These are phyloP conservation scores for Neopestalotiopsis sp. DNA, from an alignment of 2,329 filamentous ascomycete species.

Conservation along the genomic window DNA sequence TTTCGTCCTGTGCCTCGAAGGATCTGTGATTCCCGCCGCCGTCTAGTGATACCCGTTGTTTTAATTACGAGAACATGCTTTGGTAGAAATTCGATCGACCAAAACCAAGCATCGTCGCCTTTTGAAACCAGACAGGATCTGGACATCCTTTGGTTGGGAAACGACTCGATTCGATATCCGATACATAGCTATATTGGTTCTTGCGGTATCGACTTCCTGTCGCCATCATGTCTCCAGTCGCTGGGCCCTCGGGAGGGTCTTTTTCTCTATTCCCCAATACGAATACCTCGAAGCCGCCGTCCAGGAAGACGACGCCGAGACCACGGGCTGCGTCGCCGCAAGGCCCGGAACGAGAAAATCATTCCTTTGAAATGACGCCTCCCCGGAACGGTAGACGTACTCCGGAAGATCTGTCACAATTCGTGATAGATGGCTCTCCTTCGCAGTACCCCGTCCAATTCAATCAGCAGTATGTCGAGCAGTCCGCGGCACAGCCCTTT, in stretches of 20 bases:
- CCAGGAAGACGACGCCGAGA: slow-evolving; percentile 48
- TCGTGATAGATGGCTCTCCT: slow-evolving; percentile 37
- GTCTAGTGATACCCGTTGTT: background rate
- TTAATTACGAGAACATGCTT: slow-evolving; percentile 14
- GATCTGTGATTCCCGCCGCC: slow-evolving; percentile 9
- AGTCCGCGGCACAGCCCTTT: slow-evolving; percentile 45
- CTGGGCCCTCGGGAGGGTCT: slow-evolving; percentile 40
- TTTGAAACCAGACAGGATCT: background rate
- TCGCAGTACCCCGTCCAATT: slow-evolving; percentile 27
- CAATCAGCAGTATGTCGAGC: slow-evolving; percentile 31
- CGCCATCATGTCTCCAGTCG: slow-evolving; percentile 14
- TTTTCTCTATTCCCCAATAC: slow-evolving; percentile 65
- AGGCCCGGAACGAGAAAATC: slow-evolving; percentile 29
- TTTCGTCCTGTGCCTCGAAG: background rate
- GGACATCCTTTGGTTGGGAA: background rate
- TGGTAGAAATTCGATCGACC: slow-evolving; percentile 23
- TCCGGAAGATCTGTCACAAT: slow-evolving; percentile 34
- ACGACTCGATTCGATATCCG: background rate
- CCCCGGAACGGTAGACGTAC: slow-evolving; percentile 33
- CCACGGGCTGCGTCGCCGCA: slow-evolving; percentile 34
- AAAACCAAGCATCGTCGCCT: slow-evolving; percentile 14
- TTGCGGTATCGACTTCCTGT: background rate
- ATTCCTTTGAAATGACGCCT: slow-evolving; percentile 37
- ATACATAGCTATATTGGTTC: background rate
- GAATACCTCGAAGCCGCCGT: slow-evolving; percentile 44